Percentiles rank a stretch among this genome's conserved stretches.
Evolutionary conservation across 306 rosid genomes (phyloP).

Genomic region (Vachellia collinsii): DNA sequence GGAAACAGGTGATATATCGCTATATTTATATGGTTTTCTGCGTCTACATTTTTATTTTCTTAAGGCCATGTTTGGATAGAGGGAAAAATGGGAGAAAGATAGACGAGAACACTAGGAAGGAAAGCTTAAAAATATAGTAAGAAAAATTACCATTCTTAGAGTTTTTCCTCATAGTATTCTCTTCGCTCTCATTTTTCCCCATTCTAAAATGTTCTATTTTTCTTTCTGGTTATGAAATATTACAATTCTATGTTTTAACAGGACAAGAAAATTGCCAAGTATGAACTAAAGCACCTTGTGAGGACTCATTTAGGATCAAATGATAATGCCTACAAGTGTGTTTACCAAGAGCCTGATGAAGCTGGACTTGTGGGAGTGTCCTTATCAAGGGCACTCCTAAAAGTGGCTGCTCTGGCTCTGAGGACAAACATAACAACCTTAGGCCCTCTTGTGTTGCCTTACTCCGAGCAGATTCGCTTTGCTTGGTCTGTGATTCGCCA

Average conservation of each 20-base stretch:
- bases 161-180: too few species aligned
- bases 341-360: conserved; percentile 60
- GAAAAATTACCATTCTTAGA: too few species aligned
- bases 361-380: conserved; percentile 56
- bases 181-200: too few species aligned
- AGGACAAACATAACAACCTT: conserved; percentile 52
- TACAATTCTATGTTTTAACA: conserved; percentile 3
- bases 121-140: too few species aligned
- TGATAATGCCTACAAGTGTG: conserved; percentile 59
- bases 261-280: conserved; percentile 57
- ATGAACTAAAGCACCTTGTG: conserved; percentile 66
- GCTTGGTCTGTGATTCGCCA: conserved; percentile 46
- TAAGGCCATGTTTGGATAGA: too few species aligned
- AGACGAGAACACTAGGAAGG: too few species aligned
- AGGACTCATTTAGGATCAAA: conserved; percentile 64
- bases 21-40: too few species aligned
- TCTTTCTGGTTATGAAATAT: neutral
- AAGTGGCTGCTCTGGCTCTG: conserved; percentile 62
- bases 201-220: too few species aligned
- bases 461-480: conserved; percentile 55
- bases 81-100: too few species aligned
- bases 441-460: conserved; percentile 69
- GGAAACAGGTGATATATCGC: conserved; percentile 29
- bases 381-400: conserved; percentile 50
- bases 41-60: too few species aligned